Conservation (phyloP, 768 basidiomycete species). For the Tylopilus intermedius region DNA sequence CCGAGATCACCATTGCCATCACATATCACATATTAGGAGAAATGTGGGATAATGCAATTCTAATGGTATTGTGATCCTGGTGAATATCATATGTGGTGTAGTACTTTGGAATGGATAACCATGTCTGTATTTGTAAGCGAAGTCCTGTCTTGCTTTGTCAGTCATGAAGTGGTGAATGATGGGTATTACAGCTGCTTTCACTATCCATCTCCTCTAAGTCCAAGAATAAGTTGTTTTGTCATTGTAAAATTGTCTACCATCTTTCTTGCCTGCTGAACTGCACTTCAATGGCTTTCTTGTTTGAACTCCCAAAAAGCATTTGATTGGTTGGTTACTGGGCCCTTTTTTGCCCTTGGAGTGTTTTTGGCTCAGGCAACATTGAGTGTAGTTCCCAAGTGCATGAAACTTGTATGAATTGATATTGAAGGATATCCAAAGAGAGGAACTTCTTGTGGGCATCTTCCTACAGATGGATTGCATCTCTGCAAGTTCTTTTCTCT, state of each 20-base stretch:
- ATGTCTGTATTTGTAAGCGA: no score
- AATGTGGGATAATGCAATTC: no score
- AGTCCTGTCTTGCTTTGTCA: background rate
- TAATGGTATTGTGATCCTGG: no score
- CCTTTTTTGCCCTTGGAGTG: background rate
- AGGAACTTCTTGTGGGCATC: background rate
- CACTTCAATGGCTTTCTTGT: constrained; percentile 9
- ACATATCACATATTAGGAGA: no score
- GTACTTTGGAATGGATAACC: no score
- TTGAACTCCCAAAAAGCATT: constrained; percentile 21
- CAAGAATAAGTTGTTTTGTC: no score
- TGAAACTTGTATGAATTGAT: constrained; percentile 29
- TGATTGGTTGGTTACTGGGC: constrained; percentile 12
- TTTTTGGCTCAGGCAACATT: no score
- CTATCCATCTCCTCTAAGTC: no score
- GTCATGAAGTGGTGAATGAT: constrained; percentile 5
- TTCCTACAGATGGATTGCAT: background rate
- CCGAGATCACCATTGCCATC: no score
- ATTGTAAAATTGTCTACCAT: background rate
- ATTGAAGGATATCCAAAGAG: constrained; percentile 9
- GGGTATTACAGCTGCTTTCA: background rate
- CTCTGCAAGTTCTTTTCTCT: background rate
- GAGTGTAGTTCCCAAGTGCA: constrained; percentile 19
- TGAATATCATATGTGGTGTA: no score
- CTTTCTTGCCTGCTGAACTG: constrained; percentile 12